Evolutionary conservation across 495 filamentous ascomycete species (phyloP).

Genomic region (Thermothielavioides terrestris): DNA sequence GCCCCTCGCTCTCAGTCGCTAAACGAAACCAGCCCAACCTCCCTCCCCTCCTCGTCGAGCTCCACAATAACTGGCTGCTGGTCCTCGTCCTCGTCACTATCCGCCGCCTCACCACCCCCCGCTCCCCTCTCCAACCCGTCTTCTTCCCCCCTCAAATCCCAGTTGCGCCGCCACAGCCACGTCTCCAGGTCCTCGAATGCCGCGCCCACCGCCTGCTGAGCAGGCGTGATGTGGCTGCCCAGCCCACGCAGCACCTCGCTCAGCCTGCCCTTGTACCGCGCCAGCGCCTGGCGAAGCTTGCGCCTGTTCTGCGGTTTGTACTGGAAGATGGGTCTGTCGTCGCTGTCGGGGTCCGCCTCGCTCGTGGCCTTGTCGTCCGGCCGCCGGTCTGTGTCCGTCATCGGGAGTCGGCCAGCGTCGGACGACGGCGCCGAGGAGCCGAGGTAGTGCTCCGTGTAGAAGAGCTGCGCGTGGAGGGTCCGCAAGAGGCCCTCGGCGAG

Average conservation of each 20-base stretch:
- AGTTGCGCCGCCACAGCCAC: slow-evolving; percentile 35
- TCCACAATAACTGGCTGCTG: slow-evolving; percentile 80
- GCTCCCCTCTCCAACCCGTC: slow-evolving; percentile 24
- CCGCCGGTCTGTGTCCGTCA: slow-evolving; percentile 11
- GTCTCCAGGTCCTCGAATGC: slow-evolving; percentile 38
- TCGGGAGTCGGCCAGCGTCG: too few species aligned
- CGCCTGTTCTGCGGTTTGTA: slow-evolving; percentile 30
- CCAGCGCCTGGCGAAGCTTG: slow-evolving; percentile 31
- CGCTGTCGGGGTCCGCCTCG: background rate
- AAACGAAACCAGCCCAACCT: slow-evolving; percentile 42
- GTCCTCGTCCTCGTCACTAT: slow-evolving; percentile 70
- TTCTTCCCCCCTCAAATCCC: slow-evolving; percentile 33
- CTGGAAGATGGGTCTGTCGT: slow-evolving; percentile 39
- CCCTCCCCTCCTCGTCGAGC: slow-evolving; percentile 44
- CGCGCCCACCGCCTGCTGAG: slow-evolving; percentile 27
- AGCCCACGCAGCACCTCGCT: slow-evolving; percentile 27
- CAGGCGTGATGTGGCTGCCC: slow-evolving; percentile 20
- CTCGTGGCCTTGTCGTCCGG: slow-evolving; percentile 22
- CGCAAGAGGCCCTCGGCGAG: slow-evolving; percentile 55
- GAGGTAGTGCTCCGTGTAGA: slow-evolving; percentile 57
- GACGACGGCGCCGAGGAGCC: slow-evolving; percentile 13
- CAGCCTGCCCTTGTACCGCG: slow-evolving; percentile 36
- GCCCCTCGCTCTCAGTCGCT: slow-evolving; percentile 12
- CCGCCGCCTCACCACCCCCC: slow-evolving; percentile 64
- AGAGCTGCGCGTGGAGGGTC: slow-evolving; percentile 61